phyloP scores from a whole-genome alignment of 2,329 filamentous ascomycete genomes.

The Uncinocarpus reesii region DNA sequence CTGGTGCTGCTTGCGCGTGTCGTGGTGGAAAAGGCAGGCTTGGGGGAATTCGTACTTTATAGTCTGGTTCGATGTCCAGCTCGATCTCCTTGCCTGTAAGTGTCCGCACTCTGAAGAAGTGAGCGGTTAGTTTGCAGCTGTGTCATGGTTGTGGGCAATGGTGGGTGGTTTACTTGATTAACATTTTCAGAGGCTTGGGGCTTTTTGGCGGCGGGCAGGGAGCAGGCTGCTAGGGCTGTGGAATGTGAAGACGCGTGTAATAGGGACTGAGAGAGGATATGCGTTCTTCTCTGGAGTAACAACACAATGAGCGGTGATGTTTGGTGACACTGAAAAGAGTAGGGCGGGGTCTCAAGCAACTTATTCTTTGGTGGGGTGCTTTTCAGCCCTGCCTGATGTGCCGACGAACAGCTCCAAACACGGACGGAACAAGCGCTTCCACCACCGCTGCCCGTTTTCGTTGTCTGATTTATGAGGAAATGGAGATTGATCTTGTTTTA shows the following conservation, averaged over 20 bases:
- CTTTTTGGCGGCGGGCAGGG: not conserved
- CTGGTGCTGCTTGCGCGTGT: too few species aligned
- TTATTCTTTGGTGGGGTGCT: not conserved
- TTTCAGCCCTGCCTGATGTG: not conserved
- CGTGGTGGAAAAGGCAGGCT: not conserved
- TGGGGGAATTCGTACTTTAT: constrained; percentile 55
- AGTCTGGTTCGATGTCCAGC: constrained; percentile 87
- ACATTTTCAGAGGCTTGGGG: constrained; percentile 29
- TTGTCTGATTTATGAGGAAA: too few species aligned
- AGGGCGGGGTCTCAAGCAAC: not conserved
- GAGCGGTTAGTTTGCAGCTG: too few species aligned
- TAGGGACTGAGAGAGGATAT: not conserved
- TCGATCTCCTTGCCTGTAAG: constrained; percentile 98
- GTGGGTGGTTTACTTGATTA: constrained; percentile 40
- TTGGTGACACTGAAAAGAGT: too few species aligned
- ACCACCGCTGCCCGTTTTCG: too few species aligned
- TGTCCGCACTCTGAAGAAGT: constrained; percentile 67
- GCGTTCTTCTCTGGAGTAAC: not conserved
- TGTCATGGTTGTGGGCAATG: not conserved
- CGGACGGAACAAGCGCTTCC: too few species aligned
- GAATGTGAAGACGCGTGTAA: not conserved
- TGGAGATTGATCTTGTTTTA: too few species aligned
- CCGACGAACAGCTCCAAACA: not conserved
- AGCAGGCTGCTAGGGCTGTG: not conserved
- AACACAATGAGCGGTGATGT: not conserved